Evolutionary conservation across 352 stramenopile species (phyloP), one percentile per base, ranked within the genome.

Genomic region (Thalassiosira livingstoniorum): DNA sequence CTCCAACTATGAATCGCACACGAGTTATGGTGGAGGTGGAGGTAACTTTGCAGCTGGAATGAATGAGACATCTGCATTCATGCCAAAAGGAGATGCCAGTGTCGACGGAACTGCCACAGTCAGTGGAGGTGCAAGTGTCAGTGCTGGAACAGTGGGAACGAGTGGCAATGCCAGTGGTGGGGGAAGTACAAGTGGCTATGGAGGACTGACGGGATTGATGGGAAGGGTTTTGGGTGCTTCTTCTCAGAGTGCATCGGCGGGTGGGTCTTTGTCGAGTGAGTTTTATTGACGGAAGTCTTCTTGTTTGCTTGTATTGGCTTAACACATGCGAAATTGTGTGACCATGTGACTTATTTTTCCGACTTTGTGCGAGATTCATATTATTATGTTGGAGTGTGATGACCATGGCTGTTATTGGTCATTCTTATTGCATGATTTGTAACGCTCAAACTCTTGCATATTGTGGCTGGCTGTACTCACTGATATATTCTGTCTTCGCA

Each of bases 121-220:
- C 55, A 83, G 34, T 27, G 27, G 47, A 58, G 47, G 47, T 58
- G 42, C 42, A 51, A 51, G 18, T 51, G 66, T 66, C 82, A 34
- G 84, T 35, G 34, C 74, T 85, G 18, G 63, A 79, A 54, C n/a
- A 87, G 11, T 60, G 83, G 13, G 81, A 87, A 72, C 10, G 60
- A 1, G 61, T 85, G 43, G 53, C 57, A 35, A 39, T 87, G 62
- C 13, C 5, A 54, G 54, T 37, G 29, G 32, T 7, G 23, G 11
- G 5, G 57, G 27, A 57, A 54, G 29, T 34, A 60, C 54, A 13
- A 71, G 70, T 21, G 72, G 67, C 37, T 83, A 83, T 78, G 80
- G 73, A 21, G 80, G 80, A 34, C 45, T 87, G 4, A 80, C 73
- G 15, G 80, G 80, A 37, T 75, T 87, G 43, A 87, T 87, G 80